Base-by-base conservation (phyloP, 2,329 filamentous ascomycete species). In the Colletotrichum agaves region DNA sequence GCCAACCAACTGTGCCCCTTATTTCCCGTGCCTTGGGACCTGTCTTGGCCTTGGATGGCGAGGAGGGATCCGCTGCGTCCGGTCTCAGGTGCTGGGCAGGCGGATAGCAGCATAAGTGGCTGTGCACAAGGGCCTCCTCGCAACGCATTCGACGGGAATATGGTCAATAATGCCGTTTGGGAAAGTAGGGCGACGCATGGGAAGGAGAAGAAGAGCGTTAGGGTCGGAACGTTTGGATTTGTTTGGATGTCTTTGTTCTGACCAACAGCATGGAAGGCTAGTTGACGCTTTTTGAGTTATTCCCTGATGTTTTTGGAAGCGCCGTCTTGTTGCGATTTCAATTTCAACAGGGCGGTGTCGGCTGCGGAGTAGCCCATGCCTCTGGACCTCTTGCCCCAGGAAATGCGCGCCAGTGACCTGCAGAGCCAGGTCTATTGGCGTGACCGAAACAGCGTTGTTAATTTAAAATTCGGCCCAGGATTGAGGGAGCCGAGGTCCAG, bases 11-110 rank as follows among this genome's bases (percentile, higher is more conserved):
- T 39, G n/a, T 6, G 35, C 35, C 21, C 21, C 44, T 58, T 17
- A 15, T 46, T 58, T 41, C 46, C 60, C 41, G 39, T 7, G 35
- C 23, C n/a, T 33, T 57, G 52, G 44, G 31, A 39, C n/a, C 46
- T 63, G 44, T 63, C 60, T 57, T 67, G 52, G 37, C 63, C 17
- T 44, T 43, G 44, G 52, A 67, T 52, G 63, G 19, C 39, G 23
- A 55, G 23, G n/a, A 61, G 33, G 46, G 39, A n/a, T 52, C 64
- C 31, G 44, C 63, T 52, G 50, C n/a, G 43, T 67, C 60, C 64
- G 60, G 64, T 67, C 60, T 63, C 64, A 67, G 60, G 60, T 67
- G 19, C 37, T 46, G 41, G 39, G 43, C 52, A 44, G 37, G 39
- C 55, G 60, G 44, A 46, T 60, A 39, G 19, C 33, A 52, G 61